Evolutionary conservation across 768 basidiomycete species (phyloP).

Genomic region (Boletus sp.): DNA sequence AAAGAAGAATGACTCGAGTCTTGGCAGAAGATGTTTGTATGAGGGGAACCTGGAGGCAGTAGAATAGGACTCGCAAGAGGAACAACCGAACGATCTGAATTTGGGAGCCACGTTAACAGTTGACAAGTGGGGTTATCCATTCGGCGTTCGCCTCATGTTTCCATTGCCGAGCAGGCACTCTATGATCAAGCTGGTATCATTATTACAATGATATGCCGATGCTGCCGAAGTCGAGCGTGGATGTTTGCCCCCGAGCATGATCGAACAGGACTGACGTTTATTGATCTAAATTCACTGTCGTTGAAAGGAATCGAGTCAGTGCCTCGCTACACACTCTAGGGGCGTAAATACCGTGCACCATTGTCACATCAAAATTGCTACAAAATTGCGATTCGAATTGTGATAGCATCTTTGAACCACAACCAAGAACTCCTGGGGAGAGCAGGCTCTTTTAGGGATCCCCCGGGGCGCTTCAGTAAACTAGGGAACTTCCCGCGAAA

Average conservation of each 20-base stretch:
- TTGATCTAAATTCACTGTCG: neutral
- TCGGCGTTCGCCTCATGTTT: slow-evolving; percentile 19
- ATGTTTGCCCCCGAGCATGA: slow-evolving; percentile 1
- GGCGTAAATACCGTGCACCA: neutral
- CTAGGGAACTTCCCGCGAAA: slow-evolving; percentile 17
- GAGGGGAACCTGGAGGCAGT: neutral
- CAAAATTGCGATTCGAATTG: neutral
- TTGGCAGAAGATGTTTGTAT: neutral
- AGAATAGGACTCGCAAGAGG: neutral
- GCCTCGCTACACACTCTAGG: neutral
- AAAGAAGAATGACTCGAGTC: neutral
- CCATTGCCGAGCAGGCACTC: slow-evolving; percentile 1
- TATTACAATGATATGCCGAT: neutral
- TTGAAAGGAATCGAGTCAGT: slow-evolving; percentile 8
- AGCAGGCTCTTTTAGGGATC: neutral
- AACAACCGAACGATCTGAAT: neutral
- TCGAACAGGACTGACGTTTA: neutral
- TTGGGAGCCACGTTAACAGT: neutral
- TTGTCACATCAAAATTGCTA: neutral
- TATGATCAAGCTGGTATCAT: slow-evolving; percentile 3
- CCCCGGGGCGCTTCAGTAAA: neutral
- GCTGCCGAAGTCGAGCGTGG: neutral
- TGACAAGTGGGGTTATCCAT: neutral
- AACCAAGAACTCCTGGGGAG: neutral
- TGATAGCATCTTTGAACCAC: neutral